Evolutionary conservation across 176 grass and related monocot genomes (phyloP), one percentile per base, ranked within the genome.

Genomic region (Raddia distichophylla): DNA sequence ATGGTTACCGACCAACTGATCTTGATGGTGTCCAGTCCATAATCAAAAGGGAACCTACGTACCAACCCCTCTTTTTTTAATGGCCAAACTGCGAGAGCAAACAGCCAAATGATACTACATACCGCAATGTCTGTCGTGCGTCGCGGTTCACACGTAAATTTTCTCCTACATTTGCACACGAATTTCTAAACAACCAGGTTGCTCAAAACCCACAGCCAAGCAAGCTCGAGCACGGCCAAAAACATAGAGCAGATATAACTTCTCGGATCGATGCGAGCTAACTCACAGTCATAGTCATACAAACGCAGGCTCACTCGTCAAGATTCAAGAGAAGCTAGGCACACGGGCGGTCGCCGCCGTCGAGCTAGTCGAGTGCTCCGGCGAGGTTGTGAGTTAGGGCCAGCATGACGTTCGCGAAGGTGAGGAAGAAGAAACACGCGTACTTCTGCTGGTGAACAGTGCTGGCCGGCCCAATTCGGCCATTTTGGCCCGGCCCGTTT

Each of bases 171-270:
- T 44, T 73, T 16, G 52, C 46, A 47, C 76, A n/a, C 70, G 8
- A 15, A 42, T 76, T 85, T 89, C 82, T 40, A 57, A 89, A 80
- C 82, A 67, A 89, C 82, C 77, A 47, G 7, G 48, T 61, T 2
- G n/a, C 37, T 40, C 37, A 89, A 85, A 85, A 63, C 82, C 71
- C 2, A 27, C 7, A 32, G 60, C 33, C 82, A 85, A 80, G 87
- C 49, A 85, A 89, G 40, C 63, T 61, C 35, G 17, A 42, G 42
- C 44, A 27, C 7, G 2, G 51, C 62, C 45, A 69, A 60, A 46
- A 52, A 9, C 54, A 7, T 54, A 15, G 5, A 34, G 17, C 62
- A 56, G 75, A 80, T 89, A 84, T 80, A 88, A 60, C 50, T 2
- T 10, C 50, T 2, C 14, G 27, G 43, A 19, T 35, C 55, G 27